These are phyloP conservation scores for Millerago galiae DNA, from an alignment of 805 yeast genomes.

Conservation along the genomic window DNA sequence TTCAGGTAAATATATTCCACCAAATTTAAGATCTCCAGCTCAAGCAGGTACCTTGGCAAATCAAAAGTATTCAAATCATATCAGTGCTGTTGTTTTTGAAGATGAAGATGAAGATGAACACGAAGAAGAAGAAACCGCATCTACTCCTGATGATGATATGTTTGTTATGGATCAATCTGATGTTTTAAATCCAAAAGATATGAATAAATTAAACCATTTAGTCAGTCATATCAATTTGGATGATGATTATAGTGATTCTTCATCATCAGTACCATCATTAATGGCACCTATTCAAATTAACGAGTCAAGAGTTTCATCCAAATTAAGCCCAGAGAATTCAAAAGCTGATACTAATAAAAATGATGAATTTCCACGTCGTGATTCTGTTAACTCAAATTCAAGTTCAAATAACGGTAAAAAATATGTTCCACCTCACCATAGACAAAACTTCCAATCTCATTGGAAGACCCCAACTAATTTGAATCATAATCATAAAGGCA, in stretches of 20 bases:
- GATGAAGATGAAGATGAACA: slow-evolving; percentile 17
- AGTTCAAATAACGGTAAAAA: slow-evolving; percentile 12
- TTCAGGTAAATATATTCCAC: slow-evolving; percentile 63
- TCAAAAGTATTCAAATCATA: slow-evolving; percentile 11
- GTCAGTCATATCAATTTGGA: slow-evolving; percentile 12
- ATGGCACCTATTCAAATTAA: slow-evolving; percentile 5
- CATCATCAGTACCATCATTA: slow-evolving; percentile 12
- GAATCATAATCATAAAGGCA: slow-evolving; percentile 3
- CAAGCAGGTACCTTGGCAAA: slow-evolving; percentile 1
- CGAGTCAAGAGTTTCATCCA: background rate
- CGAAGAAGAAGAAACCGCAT: slow-evolving; percentile 1
- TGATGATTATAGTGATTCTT: slow-evolving; percentile 17
- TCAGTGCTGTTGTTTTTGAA: slow-evolving; percentile 17
- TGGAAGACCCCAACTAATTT: slow-evolving; percentile 7
- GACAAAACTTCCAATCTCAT: slow-evolving; percentile 29
- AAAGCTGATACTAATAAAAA: background rate
- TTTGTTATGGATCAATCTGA: slow-evolving; percentile 33
- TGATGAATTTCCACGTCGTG: slow-evolving; percentile 4
- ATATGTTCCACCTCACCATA: slow-evolving; percentile 51
- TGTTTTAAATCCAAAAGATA: slow-evolving; percentile 9
- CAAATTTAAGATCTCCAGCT: slow-evolving; percentile 53
- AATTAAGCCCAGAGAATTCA: slow-evolving; percentile 1
- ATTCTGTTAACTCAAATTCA: slow-evolving; percentile 9
- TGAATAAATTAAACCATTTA: slow-evolving; percentile 4
- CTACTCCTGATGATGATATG: slow-evolving; percentile 27